A percentile compares a stretch with the other conserved stretches of the same genome.
Conservation (phyloP, 2,329 filamentous ascomycete species). For the Aspergillus eucalypticola region DNA sequence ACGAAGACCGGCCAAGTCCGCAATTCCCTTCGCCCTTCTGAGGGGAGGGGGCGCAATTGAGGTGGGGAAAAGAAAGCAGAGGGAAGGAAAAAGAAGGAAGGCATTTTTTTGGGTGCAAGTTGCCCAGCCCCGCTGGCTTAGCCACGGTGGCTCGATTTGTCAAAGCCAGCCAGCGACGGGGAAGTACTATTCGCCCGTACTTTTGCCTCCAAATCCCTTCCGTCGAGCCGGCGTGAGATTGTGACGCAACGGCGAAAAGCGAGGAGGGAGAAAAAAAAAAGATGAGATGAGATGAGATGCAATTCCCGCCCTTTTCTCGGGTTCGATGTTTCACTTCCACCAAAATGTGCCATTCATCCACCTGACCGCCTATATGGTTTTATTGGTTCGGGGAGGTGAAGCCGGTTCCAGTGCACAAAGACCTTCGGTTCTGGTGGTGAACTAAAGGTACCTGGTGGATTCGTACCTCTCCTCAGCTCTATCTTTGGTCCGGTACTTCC, state of each 20-base stretch:
- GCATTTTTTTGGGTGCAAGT: neutral
- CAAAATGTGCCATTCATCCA: neutral
- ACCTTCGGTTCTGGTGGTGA: neutral
- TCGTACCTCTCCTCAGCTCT: neutral
- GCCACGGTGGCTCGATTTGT: neutral
- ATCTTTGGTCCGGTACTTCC: neutral
- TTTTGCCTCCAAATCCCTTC: neutral
- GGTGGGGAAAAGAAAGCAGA: neutral
- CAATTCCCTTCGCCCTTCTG: neutral
- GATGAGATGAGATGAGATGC: neutral
- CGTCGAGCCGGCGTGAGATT: neutral
- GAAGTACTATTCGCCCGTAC: slow-evolving; percentile 3
- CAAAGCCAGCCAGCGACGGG: neutral
- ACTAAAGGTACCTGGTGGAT: neutral
- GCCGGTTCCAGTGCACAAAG: slow-evolving; percentile 3
- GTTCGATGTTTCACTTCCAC: slow-evolving; percentile 5
- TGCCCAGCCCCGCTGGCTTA: neutral
- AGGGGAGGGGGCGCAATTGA: neutral
- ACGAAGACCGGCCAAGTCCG: neutral
- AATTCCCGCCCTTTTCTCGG: neutral
- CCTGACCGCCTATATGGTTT: neutral
- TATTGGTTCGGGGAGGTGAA: slow-evolving; percentile 3
- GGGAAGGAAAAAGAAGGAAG: neutral
- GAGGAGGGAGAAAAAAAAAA: neutral
- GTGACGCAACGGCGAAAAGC: neutral